phyloP scores from a whole-genome alignment of 2,329 filamentous ascomycete species.

The Pseudopithomyces chartarum region DNA sequence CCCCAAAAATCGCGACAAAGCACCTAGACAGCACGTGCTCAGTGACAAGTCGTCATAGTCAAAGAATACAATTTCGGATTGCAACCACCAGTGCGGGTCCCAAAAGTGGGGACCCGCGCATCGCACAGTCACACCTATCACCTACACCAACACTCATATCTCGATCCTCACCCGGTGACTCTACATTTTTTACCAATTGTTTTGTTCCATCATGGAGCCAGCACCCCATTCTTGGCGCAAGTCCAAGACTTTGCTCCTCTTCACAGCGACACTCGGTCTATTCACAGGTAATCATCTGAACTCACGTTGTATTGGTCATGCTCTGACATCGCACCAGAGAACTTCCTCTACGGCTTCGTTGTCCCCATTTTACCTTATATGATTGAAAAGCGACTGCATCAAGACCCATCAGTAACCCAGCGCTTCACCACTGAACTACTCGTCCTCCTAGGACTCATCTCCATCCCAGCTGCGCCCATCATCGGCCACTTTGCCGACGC shows the following conservation, averaged over 20 bases:
- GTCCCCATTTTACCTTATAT: not conserved
- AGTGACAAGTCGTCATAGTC: not conserved
- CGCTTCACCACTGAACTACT: slow-evolving; percentile 1
- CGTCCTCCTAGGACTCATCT: not conserved
- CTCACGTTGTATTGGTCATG: not conserved
- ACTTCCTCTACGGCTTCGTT: slow-evolving; percentile 1
- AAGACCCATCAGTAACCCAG: not conserved
- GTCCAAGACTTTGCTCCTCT: not conserved
- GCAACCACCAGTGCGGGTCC: not conserved
- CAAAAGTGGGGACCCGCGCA: not conserved
- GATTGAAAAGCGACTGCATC: not conserved
- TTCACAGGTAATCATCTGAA: not conserved
- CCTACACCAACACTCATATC: not conserved
- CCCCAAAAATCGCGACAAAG: not conserved
- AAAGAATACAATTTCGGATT: not conserved
- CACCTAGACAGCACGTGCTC: not conserved
- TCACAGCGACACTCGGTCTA: not conserved
- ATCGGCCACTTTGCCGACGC: slow-evolving; percentile 1
- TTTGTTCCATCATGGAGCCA: not conserved
- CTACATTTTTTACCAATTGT: not conserved
- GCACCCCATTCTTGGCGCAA: not conserved
- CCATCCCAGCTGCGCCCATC: not conserved
- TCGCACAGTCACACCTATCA: not conserved
- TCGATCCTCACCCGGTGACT: not conserved
- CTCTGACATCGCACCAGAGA: not conserved